phyloP scores from a whole-genome alignment of 1,284 basidiomycete species.

The Apiotrichum veenhuisii region DNA sequence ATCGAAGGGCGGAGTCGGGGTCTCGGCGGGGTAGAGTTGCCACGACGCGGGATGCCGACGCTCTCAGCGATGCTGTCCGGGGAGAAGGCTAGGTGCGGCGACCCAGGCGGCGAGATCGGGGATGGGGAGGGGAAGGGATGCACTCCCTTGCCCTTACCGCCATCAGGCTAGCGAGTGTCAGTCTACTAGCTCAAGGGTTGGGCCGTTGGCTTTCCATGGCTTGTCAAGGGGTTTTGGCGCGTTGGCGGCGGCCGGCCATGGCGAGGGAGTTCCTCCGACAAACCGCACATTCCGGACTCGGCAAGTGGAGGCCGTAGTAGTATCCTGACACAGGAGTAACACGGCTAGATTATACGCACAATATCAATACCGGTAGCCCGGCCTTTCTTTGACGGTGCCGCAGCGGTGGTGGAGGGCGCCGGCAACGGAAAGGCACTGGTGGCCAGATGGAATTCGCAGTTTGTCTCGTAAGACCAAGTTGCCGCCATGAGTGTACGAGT shows the following conservation, averaged over 20 bases:
- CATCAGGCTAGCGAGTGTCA: not conserved
- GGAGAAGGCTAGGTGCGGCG: not conserved
- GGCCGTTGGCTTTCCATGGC: no score
- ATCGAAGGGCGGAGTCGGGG: not conserved
- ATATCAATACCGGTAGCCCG: not conserved
- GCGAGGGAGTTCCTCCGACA: no score
- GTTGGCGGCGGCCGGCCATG: no score
- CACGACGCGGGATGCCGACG: not conserved
- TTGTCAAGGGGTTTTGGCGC: no score
- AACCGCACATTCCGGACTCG: no score
- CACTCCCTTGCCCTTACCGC: not conserved
- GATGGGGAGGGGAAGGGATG: not conserved
- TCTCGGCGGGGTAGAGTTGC: slow-evolving; percentile 1
- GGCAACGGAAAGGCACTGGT: not conserved
- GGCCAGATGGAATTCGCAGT: not conserved
- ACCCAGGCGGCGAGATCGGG: not conserved
- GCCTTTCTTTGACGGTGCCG: not conserved
- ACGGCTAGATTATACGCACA: no score
- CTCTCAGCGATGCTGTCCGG: not conserved
- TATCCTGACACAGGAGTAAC: no score
- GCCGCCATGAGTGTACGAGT: not conserved
- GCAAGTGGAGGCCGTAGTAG: no score
- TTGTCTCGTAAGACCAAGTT: slow-evolving; percentile 1
- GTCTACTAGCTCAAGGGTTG: not conserved
- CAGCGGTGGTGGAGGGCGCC: no score